A percentile compares a stretch with the other conserved stretches of the same genome.
Conservation (phyloP, 2,329 filamentous ascomycete genomes). For the Arthrocladium fulminans region DNA sequence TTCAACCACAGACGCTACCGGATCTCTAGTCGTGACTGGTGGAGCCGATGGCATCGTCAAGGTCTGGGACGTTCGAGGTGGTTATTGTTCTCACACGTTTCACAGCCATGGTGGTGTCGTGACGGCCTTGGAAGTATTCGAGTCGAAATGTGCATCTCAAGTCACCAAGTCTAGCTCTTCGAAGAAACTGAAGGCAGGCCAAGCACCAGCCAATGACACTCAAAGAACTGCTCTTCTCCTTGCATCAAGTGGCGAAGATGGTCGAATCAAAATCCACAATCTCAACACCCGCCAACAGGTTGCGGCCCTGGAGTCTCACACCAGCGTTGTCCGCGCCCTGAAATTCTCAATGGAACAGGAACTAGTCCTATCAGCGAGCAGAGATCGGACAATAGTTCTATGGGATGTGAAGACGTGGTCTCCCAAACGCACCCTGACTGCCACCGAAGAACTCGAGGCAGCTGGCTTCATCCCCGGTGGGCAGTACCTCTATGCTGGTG, state of each 20-base stretch:
- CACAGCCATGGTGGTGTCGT: constrained; percentile 85
- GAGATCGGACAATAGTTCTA: constrained; percentile 88
- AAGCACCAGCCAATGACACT: constrained; percentile 38
- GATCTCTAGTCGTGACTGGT: constrained; percentile 84
- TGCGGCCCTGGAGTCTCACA: constrained; percentile 78
- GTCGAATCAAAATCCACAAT: constrained; percentile 86
- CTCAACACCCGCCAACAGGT: constrained; percentile 71
- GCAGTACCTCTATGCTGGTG: constrained; percentile 69
- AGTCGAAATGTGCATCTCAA: constrained; percentile 33
- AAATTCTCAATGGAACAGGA: constrained; percentile 71
- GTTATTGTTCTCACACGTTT: constrained; percentile 91
- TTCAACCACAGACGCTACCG: constrained; percentile 72
- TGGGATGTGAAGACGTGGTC: constrained; percentile 89
- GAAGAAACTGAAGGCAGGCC: constrained; percentile 29
- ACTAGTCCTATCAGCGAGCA: constrained; percentile 69
- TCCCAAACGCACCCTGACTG: constrained; percentile 66
- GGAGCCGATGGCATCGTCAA: constrained; percentile 90
- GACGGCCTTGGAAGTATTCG: constrained; percentile 86
- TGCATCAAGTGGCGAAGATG: constrained; percentile 87
- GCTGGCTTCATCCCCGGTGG: constrained; percentile 70
- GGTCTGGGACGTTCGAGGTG: constrained; percentile 83
- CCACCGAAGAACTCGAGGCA: constrained; percentile 75
- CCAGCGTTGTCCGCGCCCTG: constrained; percentile 82
- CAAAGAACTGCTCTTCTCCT: constrained; percentile 49
- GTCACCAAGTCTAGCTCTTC: constrained; percentile 5